Evolutionary conservation across 2,329 filamentous ascomycete species (phyloP).

Genomic region (Fusarium sp.): DNA sequence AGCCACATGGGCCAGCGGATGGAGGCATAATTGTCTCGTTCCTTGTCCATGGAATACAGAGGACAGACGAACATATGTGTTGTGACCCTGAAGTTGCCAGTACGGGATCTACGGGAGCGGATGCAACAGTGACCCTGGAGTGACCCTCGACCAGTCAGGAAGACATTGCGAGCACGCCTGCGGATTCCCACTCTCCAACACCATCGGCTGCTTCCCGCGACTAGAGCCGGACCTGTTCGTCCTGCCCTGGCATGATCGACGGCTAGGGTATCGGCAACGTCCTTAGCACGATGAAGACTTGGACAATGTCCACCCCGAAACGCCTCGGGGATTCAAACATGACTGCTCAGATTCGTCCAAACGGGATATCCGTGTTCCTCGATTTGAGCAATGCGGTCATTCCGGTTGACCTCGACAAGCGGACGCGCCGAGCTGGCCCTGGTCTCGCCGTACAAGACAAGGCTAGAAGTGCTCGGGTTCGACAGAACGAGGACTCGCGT

Average conservation of each 20-base stretch:
- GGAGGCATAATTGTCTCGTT: constrained; percentile 4
- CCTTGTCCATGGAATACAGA: neutral
- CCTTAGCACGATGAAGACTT: constrained; percentile 6
- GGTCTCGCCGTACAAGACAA: neutral
- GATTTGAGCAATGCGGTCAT: neutral
- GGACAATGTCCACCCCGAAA: neutral
- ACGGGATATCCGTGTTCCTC: neutral
- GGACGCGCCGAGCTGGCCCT: neutral
- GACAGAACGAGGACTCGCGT: neutral
- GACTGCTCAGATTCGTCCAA: neutral
- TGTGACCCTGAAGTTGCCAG: neutral
- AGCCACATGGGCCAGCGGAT: constrained; percentile 31
- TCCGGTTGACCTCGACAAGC: neutral
- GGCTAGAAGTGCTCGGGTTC: neutral
- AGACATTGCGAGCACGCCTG: constrained; percentile 27
- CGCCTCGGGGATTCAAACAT: neutral
- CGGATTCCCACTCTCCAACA: neutral
- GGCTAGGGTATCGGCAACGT: constrained; percentile 12
- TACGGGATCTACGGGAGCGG: constrained; percentile 4
- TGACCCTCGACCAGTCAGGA: constrained; percentile 14
- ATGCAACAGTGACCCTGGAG: neutral
- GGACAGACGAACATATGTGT: constrained; percentile 3
- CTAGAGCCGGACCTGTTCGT: neutral
- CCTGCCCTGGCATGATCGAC: constrained; percentile 34
- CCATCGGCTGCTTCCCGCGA: neutral